Base-by-base conservation (phyloP, 108 stramenopile genomes). In the Stephanodiscus triporus region DNA sequence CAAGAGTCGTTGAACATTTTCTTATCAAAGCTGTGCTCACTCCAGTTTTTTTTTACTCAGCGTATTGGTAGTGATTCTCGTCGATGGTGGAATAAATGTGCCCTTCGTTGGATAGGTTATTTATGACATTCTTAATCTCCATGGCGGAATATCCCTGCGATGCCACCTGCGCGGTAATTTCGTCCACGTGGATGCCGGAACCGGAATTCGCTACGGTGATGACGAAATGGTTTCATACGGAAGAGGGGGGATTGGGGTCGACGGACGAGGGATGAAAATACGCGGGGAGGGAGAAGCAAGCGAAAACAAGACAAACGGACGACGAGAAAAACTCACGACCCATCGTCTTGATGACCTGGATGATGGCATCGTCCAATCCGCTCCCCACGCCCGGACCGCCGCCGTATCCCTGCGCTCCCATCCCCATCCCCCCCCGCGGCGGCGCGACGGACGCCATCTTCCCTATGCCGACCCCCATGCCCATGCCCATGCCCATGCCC, bases 61-160 rank as follows among this genome's bases (percentile, higher is more conserved):
- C 78, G 45, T 70, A 70, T 63, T 77, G 84, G 71, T 80, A 91
- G 56, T 89, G 84, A n/a, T 84, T 54, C 27, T 95, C 92, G 58
- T 89, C 85, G 47, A 88, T 78, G 1, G 92, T 93, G 2, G 92
- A 90, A 72, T 95, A 95, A 53, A 95, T 84, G 20, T 81, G 67
- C 22, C 94, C 94, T 37, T 95, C 92, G 36, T 80, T 78, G 9
- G 88, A 84, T 10, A 95, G 77, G 30, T 75, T 2, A 14, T 83
- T 73, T 47, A 91, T 76, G 16, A 70, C 79, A 11, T 71, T 55
- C 54, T 80, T 81, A 59, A 95, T 76, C 17, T 87, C 89, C 20
- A 38, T 26, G 64, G 82, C 85, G 23, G 70, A 64, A 64, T 74
- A 83, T 55, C 70, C 58, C 14, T 77, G 69, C 9, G 58, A 58